Base-by-base conservation (phyloP, 371 early-diverging fungal species). In the Syncephalis plumigaleata region DNA sequence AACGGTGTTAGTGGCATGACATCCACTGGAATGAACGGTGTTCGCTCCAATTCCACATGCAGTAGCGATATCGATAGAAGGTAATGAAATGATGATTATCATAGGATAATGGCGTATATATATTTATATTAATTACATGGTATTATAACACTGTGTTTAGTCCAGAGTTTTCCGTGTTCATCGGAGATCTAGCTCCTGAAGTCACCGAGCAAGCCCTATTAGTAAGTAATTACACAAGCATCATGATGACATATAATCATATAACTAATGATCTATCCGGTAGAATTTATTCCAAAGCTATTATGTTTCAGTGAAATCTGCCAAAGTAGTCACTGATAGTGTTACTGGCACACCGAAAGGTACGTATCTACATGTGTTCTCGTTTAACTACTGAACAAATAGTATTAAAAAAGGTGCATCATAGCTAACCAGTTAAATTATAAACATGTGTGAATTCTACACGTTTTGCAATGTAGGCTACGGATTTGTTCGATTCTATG, bases 111-210 rank as follows among this genome's bases (percentile, higher is more conserved):
- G 5, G 13, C 23, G 25, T 23, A 18, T 17, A n/a, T 25, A 45
- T 15, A 2, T 3, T n/a, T 36, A 36, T 45, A 36, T 44, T 0
- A 40, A 36, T 42, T 24, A 56, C 25, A 46, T 31, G 5, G 11
- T 44, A 4, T 52, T 55, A 53, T 59, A 67, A 69, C 49, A 67
- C 71, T 52, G 71, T 72, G 40, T 58, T 68, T 45, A 67, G 64
- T 23, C 78, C 77, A 16, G 91, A 90, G 58, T 85, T 66, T 56
- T 81, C 83, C 25, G 65, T 87, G 36, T 90, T 87, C 69, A 87
- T 90, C 22, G 91, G 91, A 43, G 91, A 90, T 60, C 59, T 90
- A 26, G 73, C 73, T 9, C 71, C 74, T 27, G 82, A 85, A 40
- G 77, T 84, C 1, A 78, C 74, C 23, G 77, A 79, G 52, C 68